phyloP scores from a whole-genome alignment of 257 asterid genomes.

The Nicotiana knightiana region DNA sequence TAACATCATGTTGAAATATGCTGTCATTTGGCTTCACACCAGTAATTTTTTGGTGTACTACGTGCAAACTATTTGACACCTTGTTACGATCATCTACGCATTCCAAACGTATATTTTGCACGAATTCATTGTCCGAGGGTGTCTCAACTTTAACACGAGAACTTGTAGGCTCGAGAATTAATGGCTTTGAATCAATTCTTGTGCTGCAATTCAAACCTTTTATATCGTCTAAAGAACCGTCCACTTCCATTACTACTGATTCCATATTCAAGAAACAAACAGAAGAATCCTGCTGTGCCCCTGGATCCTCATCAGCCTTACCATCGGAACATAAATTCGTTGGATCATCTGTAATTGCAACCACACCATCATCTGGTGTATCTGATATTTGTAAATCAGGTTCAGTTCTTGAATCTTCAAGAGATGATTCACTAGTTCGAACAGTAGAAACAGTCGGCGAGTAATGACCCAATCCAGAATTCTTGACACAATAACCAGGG shows the following conservation, averaged over 20 bases:
- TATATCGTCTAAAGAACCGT: neutral
- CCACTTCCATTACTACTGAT: neutral
- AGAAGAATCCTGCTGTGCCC: neutral
- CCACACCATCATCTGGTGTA: neutral
- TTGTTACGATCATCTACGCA: neutral
- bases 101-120: neutral
- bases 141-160: neutral
- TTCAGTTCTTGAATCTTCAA: neutral
- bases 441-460: neutral
- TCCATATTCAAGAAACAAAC: neutral
- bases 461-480: neutral
- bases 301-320: neutral
- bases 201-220: neutral
- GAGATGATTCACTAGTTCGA: neutral
- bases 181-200: neutral
- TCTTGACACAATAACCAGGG: neutral
- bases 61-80: neutral
- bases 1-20: neutral
- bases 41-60: neutral
- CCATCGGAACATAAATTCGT: neutral
- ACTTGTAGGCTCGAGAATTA: neutral
- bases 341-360: neutral
- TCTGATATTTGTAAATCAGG: neutral
- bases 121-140: neutral
- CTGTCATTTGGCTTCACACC: neutral